phyloP scores from a whole-genome alignment of 345 rosid genomes.

The Citrus reticulata region DNA sequence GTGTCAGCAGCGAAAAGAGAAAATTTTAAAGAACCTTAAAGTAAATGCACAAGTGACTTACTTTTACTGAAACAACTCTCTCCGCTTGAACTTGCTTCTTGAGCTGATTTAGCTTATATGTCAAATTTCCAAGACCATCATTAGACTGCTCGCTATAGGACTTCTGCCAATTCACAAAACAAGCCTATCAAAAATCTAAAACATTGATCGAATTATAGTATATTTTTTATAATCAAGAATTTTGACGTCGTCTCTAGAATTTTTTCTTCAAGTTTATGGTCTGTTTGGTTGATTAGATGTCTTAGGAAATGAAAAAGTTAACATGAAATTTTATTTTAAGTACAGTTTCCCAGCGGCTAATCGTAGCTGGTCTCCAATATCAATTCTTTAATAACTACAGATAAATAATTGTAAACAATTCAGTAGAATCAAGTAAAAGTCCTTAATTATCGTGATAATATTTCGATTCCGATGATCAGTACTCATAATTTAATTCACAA shows the following conservation, averaged over 20 bases:
- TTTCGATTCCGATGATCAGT: not conserved
- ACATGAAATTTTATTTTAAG: not conserved
- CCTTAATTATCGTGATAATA: not conserved
- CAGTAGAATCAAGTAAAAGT: not conserved
- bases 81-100: conserved; percentile 74
- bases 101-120: conserved; percentile 64
- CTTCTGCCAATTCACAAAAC: conserved; percentile 30
- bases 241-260: not conserved
- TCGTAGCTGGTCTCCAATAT: not conserved
- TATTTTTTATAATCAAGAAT: conserved; percentile 6
- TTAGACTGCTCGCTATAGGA: conserved; percentile 45
- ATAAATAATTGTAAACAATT: not conserved
- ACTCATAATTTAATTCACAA: not conserved
- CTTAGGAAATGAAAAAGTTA: not conserved
- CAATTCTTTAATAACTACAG: not conserved
- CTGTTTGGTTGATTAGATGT: not conserved
- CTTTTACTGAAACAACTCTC: conserved; percentile 56
- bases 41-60: conserved; percentile 21
- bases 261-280: not conserved
- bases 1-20: not conserved
- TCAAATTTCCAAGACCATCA: conserved; percentile 50
- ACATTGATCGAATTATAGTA: not conserved
- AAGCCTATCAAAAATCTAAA: not conserved
- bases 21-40: not conserved
- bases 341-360: conserved; percentile 7